Evolutionary conservation across 257 asterid species (phyloP), one percentile per base, ranked within the genome.

Genomic region (Striga asiatica): DNA sequence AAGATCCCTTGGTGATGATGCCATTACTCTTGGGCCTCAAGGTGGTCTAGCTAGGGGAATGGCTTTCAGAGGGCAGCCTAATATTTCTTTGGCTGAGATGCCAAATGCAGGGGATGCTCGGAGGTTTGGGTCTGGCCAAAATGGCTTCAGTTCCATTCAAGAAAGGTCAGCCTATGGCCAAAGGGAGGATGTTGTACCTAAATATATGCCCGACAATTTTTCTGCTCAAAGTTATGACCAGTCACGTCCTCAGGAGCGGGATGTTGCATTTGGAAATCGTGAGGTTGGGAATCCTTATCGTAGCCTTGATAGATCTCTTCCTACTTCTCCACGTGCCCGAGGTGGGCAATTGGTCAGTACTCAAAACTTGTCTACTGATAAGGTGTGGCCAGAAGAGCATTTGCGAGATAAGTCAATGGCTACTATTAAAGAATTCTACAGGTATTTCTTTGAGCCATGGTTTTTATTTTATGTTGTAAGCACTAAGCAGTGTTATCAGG

Each of bases 11-110:
- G 91, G 88, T 47, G 94, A 83, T 63, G 84, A 83, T 51, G 65
- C 81, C 25, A 70, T 83, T 48, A 76, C 94, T 48, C 93, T 87
- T 71, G 96, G 92, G 37, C 94, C 96, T 53, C 96, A 87, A 74
- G 97, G 97, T 38, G 95, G 94, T 47, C 95, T 84, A 61, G 91
- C 85, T 10, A 81, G 79, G 67, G 93, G 94, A 59, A 85, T 85
- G 95, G 81, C 82, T 64, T 81, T 74, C 69, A 78, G 91, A 73
- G 93, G 91, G 61, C 94, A 69, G 42, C 71, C 77, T 27, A 74
- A 47, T 47, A 59, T 74, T n/a, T n/a, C n/a, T n/a, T n/a, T n/a
- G n/a, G n/a, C n/a, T n/a, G n/a, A n/a, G n/a, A n/a, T n/a, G n/a
- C n/a, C n/a, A n/a, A n/a, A n/a, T n/a, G n/a, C n/a, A n/a, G n/a